Evolutionary conservation across 1,284 basidiomycete species (phyloP), one percentile per base, ranked within the genome.

Genomic region (Leccinum colubrinum): DNA sequence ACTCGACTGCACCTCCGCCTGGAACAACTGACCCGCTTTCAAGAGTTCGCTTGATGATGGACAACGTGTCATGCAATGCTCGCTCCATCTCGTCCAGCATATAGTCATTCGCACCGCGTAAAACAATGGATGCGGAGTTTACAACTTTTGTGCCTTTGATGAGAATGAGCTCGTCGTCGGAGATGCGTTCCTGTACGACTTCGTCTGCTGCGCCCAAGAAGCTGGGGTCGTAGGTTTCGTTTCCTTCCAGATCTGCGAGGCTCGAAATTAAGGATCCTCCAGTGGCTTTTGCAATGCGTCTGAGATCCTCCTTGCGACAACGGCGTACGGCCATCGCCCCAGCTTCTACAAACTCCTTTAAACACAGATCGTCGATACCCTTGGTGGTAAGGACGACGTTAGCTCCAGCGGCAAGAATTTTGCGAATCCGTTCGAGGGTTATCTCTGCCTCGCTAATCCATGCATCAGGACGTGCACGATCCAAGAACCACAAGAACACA

Each of bases 11-110:
- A 60, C 97, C 97, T 61, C 97, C 97, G 64, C 97, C 97, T 3
- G 97, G 96, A 15, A 99, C 97, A 22, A 99, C 96, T 14, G 90
- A 81, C 8, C 97, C 97, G 69, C 94, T 96, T 82, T 99, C 97
- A 58, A 99, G 81, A 3, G 97, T 99, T 62, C 97, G 87, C 81
- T 99, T 99, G 80, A 99, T 94, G 69, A 98, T 87, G 50, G 91
- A 96, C 61, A 99, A 79, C 1, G 94, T 93, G 77, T 99, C 97
- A 75, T 99, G 97, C 68, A 99, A 78, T 1, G 95, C 89, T 39
- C 97, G 84, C 80, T 99, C 97, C 97, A 99, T 99, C 82, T 99
- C 97, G 77, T 99, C 97, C 67, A 99, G 81, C 91, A 99, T 94
- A 77, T 98, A 99, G 79, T 99, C 97, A 78, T 99, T 99, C 46